phyloP scores from a whole-genome alignment of 495 filamentous ascomycete species.

The Bacidia rubella region DNA sequence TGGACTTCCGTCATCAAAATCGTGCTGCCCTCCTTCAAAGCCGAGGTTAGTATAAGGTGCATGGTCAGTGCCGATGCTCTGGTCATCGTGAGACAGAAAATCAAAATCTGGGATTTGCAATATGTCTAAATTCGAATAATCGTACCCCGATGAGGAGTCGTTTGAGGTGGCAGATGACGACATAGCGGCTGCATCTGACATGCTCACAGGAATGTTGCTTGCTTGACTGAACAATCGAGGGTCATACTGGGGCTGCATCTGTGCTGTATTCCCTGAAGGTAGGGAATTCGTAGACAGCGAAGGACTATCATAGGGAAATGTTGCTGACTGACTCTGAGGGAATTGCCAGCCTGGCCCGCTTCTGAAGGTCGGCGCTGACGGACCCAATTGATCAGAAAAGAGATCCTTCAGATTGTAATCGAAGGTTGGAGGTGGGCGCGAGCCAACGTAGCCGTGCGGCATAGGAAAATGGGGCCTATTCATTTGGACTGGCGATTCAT shows the following conservation, averaged over 20 bases:
- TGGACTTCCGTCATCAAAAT: constrained; percentile 48
- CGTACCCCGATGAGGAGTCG: constrained; percentile 20
- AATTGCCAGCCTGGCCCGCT: constrained; percentile 6
- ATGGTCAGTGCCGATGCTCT: constrained; percentile 24
- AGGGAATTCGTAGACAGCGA: not conserved
- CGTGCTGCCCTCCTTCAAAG: constrained; percentile 67
- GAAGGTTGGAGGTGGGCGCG: constrained; percentile 35
- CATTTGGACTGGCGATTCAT: constrained; percentile 7
- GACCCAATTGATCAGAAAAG: constrained; percentile 22
- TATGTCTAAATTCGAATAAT: constrained; percentile 13
- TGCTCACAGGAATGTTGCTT: constrained; percentile 9
- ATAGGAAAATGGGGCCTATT: constrained; percentile 12
- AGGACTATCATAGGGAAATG: constrained; percentile 27
- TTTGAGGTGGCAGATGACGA: constrained; percentile 22
- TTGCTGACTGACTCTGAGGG: constrained; percentile 20
- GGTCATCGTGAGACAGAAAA: constrained; percentile 16
- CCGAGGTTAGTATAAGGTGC: constrained; percentile 52
- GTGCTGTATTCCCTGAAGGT: not conserved
- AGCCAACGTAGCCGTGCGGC: constrained; percentile 7
- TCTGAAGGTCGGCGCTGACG: not conserved
- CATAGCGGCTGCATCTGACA: constrained; percentile 21
- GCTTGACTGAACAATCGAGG: not conserved
- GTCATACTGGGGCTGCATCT: not conserved
- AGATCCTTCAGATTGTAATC: constrained; percentile 54
- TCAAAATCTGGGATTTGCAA: constrained; percentile 23